These are phyloP conservation scores for Sonneratia alba DNA, from an alignment of 345 rosid species.

Conservation along the genomic window DNA sequence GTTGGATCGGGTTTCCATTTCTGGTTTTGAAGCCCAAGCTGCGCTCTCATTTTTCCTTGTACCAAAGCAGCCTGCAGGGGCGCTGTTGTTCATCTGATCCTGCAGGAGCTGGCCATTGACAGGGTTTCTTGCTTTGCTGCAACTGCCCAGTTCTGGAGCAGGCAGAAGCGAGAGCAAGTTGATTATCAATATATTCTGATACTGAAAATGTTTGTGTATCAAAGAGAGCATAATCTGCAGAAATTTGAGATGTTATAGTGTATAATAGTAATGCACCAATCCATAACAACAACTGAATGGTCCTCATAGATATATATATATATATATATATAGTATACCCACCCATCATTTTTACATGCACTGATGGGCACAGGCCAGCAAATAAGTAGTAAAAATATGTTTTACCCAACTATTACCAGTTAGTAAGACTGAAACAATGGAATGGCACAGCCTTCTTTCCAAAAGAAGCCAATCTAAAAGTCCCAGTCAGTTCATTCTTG, in stretches of 20 bases:
- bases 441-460: neutral
- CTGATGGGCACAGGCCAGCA: no score
- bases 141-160: slow-evolving; percentile 24
- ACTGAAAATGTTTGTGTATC: neutral
- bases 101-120: slow-evolving; percentile 16
- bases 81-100: slow-evolving; percentile 14
- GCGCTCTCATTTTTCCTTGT: neutral
- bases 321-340: neutral
- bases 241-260: neutral
- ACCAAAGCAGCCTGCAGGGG: neutral
- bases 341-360: neutral
- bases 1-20: slow-evolving; percentile 13
- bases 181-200: neutral
- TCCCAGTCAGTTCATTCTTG: neutral
- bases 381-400: no score
- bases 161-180: neutral
- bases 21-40: slow-evolving; percentile 7
- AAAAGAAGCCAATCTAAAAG: neutral
- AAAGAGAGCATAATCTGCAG: neutral
- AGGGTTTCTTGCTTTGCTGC: slow-evolving; percentile 22
- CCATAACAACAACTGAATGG: neutral
- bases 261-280: neutral
- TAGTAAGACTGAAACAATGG: neutral
- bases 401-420: neutral
- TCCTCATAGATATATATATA: neutral